A percentile compares a stretch with the other conserved stretches of the same genome.
phyloP scores from a whole-genome alignment of 2,329 filamentous ascomycete species.

The Periglandula ipomoeae region DNA sequence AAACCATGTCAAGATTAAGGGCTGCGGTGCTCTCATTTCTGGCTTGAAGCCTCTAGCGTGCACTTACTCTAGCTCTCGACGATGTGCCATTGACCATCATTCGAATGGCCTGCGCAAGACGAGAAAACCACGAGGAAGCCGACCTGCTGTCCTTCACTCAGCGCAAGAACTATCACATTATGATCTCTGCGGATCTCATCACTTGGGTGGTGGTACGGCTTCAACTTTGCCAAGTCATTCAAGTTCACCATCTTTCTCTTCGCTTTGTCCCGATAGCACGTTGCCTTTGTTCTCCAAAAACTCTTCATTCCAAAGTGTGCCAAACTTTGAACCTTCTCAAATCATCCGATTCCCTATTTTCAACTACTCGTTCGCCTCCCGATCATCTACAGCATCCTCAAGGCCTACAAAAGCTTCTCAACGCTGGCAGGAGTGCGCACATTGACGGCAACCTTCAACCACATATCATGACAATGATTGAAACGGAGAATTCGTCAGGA shows the following conservation, averaged over 20 bases:
- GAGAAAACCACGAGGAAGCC: background rate
- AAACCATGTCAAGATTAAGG: background rate
- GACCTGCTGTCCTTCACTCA: background rate
- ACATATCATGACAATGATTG: background rate
- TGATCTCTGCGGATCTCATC: background rate
- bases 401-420: background rate
- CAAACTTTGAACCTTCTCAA: background rate
- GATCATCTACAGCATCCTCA: background rate
- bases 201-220: background rate
- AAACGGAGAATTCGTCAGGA: background rate
- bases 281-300: constrained; percentile 2
- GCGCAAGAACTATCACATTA: background rate
- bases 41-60: constrained; percentile 4
- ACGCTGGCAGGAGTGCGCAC: background rate
- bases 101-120: background rate
- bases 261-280: background rate
- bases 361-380: background rate
- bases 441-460: background rate
- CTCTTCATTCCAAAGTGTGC: background rate
- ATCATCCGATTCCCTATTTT: background rate
- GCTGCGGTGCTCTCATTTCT: background rate
- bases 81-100: background rate
- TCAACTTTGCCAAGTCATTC: background rate
- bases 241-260: background rate
- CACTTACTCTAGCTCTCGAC: background rate